Base-by-base conservation (phyloP, 176 grass and related monocot species). In the Oryza longistaminata region DNA sequence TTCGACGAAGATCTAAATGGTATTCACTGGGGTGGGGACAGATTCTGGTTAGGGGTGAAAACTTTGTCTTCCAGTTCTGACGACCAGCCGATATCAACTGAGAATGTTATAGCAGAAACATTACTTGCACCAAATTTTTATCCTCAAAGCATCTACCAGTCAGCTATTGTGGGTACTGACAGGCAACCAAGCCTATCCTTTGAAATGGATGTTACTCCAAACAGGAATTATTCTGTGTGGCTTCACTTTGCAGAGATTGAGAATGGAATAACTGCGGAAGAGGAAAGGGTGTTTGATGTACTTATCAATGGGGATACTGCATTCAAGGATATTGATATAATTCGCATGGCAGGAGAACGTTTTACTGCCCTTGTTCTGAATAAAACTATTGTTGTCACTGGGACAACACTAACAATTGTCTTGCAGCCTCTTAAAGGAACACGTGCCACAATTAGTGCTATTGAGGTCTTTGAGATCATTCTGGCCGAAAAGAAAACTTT, bases 191-290 rank as follows among this genome's bases (percentile, higher is more conserved):
- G 73, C 53, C 82, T 99, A 68, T 86, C 90, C 48, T 96, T 96
- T 62, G 89, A 96, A 88, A 92, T 99, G 78, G 93, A 99, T 80
- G 93, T 96, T 16, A 91, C 94, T 46, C 96, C 96, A 9, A 99
- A 94, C 68, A 99, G 92, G 73, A 99, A 99, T 77, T 99, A 99
- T 81, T 99, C 93, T 48, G 83, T 99, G 55, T 99, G 96, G 96
- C 86, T 99, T 83, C 96, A 99, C 64, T 96, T 99, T 90, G 91
- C 93, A 16, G 96, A 99, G 82, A 99, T 99, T 82, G 91, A 99
- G 58, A 65, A 78, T 53, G 88, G 78, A 48, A 82, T 99, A 87
- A 94, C 83, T 80, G 84, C 77, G 27, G 86, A 94, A 90, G 85
- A 91, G 26, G 75, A 96, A 82, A 92, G 96, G 85, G 84, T 96